phyloP scores from a whole-genome alignment of 2,329 filamentous ascomycete species.

The Erysiphe neolycopersici region DNA sequence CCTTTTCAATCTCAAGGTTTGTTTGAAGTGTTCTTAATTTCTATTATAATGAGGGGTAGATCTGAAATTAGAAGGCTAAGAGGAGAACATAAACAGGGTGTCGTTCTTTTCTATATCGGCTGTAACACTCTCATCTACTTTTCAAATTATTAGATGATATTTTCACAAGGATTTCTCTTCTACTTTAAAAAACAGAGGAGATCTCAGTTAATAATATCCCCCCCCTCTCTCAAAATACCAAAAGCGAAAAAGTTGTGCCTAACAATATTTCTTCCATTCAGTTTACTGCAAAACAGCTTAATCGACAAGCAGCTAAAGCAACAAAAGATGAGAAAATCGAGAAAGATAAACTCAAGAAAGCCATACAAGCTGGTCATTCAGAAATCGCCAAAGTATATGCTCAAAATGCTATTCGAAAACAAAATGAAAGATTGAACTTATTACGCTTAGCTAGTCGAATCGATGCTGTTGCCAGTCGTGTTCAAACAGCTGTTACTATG shows the following conservation, averaged over 20 bases:
- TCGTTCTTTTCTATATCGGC: not conserved
- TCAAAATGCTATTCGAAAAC: conserved; percentile 34
- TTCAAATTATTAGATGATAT: no score
- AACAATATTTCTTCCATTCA: not conserved
- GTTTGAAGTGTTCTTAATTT: conserved; percentile 4
- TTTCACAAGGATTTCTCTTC: not conserved
- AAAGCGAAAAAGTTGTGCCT: no score
- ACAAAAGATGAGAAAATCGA: conserved; percentile 32
- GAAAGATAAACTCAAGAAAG: conserved; percentile 35
- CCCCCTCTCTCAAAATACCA: not conserved
- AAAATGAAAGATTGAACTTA: conserved; percentile 33
- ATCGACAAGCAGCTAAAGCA: conserved; percentile 32
- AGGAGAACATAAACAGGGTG: no score
- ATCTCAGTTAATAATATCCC: not conserved
- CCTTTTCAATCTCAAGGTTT: conserved; percentile 32
- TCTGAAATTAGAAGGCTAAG: no score
- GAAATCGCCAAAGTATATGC: conserved; percentile 37
- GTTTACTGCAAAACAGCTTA: conserved; percentile 37
- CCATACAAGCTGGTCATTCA: conserved; percentile 29
- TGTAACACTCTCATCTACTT: no score
- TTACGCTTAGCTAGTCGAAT: conserved; percentile 28
- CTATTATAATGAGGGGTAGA: no score
- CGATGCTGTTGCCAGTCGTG: conserved; percentile 29
- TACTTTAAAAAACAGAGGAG: not conserved
- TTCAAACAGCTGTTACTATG: conserved; percentile 39